A percentile compares a stretch with the other conserved stretches of the same genome.
Conservation (phyloP, 768 basidiomycete genomes). For the Daedalea quercina region DNA sequence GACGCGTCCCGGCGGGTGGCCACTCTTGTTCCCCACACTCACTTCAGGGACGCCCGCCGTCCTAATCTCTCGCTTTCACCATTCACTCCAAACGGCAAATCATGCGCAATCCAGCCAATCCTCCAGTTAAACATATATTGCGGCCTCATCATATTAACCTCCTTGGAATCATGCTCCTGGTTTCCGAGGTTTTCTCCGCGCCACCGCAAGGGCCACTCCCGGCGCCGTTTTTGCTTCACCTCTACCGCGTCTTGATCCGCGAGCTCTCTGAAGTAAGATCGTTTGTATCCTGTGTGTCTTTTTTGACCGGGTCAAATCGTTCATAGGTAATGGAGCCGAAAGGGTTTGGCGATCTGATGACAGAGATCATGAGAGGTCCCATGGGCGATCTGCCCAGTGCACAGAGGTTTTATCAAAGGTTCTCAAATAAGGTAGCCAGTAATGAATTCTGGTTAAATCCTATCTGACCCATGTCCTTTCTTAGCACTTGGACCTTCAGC, state of each 20-base stretch:
- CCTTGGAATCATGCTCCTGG: conserved; percentile 53
- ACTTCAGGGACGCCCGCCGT: too few relatives aligned
- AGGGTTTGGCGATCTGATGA: conserved; percentile 29
- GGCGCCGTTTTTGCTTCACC: conserved; percentile 48
- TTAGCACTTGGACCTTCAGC: conserved; percentile 1
- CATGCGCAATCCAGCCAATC: conserved; percentile 19
- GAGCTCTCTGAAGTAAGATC: conserved; percentile 61
- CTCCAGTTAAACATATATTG: conserved; percentile 60
- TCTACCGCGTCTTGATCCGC: conserved; percentile 59
- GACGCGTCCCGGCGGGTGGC: too few relatives aligned
- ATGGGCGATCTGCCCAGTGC: neutral
- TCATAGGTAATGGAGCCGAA: conserved; percentile 58
- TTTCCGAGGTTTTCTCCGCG: conserved; percentile 23
- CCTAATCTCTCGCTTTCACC: too few relatives aligned
- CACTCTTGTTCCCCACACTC: too few relatives aligned
- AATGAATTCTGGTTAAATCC: neutral
- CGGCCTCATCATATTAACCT: conserved; percentile 74
- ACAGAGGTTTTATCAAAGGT: conserved; percentile 1
- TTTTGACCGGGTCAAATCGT: neutral
- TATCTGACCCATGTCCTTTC: neutral
- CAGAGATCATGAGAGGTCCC: conserved; percentile 6
- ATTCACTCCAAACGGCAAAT: too few relatives aligned
- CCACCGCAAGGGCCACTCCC: conserved; percentile 41
- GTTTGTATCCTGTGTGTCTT: neutral
- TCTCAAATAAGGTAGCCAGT: conserved; percentile 7